A percentile compares a stretch with the other conserved stretches of the same genome.
Conservation (phyloP, 441 rosid genomes). For the Bruguiera hainesii region DNA sequence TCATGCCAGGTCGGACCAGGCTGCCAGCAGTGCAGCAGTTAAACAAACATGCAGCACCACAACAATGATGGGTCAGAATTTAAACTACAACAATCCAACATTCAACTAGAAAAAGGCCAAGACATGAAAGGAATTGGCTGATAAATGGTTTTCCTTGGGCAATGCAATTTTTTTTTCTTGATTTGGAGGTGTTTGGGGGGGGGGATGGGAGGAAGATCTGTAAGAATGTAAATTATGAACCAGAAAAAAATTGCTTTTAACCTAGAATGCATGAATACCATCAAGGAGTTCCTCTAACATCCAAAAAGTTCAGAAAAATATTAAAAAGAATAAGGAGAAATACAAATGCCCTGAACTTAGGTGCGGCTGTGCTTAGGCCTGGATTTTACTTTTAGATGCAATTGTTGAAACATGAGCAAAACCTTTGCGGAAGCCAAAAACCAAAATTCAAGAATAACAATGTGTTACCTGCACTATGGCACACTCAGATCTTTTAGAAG, state of each 20-base stretch:
- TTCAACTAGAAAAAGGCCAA: not conserved
- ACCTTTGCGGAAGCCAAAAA: slow-evolving; percentile 11
- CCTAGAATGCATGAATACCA: no score
- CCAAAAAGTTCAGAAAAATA: not conserved
- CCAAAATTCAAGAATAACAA: not conserved
- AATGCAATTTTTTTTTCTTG: no score
- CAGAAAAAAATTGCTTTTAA: not conserved
- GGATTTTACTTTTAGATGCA: not conserved
- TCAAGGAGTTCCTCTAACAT: not conserved
- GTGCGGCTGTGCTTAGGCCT: not conserved
- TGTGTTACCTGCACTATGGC: slow-evolving; percentile 72
- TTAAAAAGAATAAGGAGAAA: not conserved
- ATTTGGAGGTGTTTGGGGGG: no score
- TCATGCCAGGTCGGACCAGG: slow-evolving; percentile 95
- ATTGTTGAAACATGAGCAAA: not conserved
- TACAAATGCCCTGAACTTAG: not conserved
- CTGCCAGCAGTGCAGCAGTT: slow-evolving; percentile 45
- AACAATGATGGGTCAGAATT: not conserved
- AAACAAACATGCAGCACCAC: slow-evolving; percentile 15
- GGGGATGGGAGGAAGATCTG: no score
- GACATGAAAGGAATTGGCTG: slow-evolving; percentile 5
- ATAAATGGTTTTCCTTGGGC: not conserved
- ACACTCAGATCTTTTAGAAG: slow-evolving; percentile 67
- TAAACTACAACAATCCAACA: slow-evolving; percentile 3
- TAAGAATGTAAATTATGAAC: no score